Evolutionary conservation across 768 basidiomycete species (phyloP), one percentile per base, ranked within the genome.

Genomic region (Rubroboletus pulcherrimus): DNA sequence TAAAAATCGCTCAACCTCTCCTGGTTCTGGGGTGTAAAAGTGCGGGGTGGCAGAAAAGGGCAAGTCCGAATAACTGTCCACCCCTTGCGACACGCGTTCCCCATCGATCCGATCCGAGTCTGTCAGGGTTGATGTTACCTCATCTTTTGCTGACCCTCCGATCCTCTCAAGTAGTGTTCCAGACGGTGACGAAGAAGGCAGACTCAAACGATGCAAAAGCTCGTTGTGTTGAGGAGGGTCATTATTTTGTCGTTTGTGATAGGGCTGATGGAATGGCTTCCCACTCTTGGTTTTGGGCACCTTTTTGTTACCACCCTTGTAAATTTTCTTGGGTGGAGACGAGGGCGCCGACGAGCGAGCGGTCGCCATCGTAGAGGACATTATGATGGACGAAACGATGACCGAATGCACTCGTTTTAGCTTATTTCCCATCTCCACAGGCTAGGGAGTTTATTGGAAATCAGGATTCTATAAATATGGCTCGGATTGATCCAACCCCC

Each of bases 1-100:
- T 51, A 67, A 35, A 43, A 67, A 67, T 14, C 60, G 47, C 30
- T 68, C 66, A 29, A 68, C 66, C 40, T 67, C 66, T 19, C 54
- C 57, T 37, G 66, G 61, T 29, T 59, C 66, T 44, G 66, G 63
- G 8, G 64, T 58, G 52, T 58, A 34, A 54, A 48, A 33, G 39
- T 53, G 65, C 2, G 61, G 58, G 10, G 39, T 24, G 19, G 48
- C 2, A 43, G 57, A 34, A 42, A 48, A 47, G 34, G 53, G 30
- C 51, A 57, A 31, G 42, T 51, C 21, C 3, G 47, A 5, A 19
- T 26, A 9, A 19, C 10, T n/a, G 24, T 47, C 59, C 40, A 17
- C 35, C 26, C 19, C 50, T 9, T 44, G 46, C 7, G 31, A 40
- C 33, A 45, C 24, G 38, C 51, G 41, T 19, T n/a, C 55, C 26